phyloP scores from a whole-genome alignment of 352 stramenopile species.

The Achlya hypogyna region DNA sequence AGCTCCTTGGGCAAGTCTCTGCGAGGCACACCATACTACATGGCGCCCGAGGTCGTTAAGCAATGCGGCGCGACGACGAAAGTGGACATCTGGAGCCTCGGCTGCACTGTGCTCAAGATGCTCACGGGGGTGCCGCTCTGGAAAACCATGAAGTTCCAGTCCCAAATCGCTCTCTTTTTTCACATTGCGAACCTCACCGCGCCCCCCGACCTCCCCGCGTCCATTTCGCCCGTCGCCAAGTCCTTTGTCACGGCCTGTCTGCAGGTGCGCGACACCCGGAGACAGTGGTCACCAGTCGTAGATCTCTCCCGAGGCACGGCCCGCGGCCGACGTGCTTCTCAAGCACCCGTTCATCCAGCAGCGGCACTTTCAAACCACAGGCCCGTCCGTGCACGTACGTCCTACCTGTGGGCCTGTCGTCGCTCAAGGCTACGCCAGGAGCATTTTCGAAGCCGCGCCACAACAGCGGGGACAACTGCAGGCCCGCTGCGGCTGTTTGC shows the following conservation, averaged over 20 bases:
- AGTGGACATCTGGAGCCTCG: slow-evolving; percentile 80
- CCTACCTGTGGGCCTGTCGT: neutral
- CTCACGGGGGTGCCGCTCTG: slow-evolving; percentile 54
- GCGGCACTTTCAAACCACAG: neutral
- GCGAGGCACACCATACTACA: slow-evolving; percentile 78
- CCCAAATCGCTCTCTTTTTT: slow-evolving; percentile 53
- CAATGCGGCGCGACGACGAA: slow-evolving; percentile 58
- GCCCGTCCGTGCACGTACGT: neutral
- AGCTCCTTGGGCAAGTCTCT: slow-evolving; percentile 48
- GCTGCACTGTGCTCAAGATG: slow-evolving; percentile 70
- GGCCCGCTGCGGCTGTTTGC: too few relatives aligned
- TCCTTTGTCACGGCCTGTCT: slow-evolving; percentile 47
- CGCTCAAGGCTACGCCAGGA: neutral
- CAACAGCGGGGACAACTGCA: neutral
- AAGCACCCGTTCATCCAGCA: slow-evolving; percentile 78
- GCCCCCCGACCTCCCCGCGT: slow-evolving; percentile 31
- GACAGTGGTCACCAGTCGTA: neutral
- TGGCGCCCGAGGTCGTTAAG: slow-evolving; percentile 85
- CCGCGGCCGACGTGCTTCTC: slow-evolving; percentile 82
- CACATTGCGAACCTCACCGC: slow-evolving; percentile 46
- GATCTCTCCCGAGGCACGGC: slow-evolving; percentile 45
- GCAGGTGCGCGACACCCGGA: slow-evolving; percentile 13
- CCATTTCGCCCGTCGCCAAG: slow-evolving; percentile 32
- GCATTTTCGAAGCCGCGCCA: neutral
- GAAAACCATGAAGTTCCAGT: slow-evolving; percentile 75